These are phyloP conservation scores for Teratosphaeria destructans DNA, from an alignment of 2,329 filamentous ascomycete genomes.

Conservation along the genomic window DNA sequence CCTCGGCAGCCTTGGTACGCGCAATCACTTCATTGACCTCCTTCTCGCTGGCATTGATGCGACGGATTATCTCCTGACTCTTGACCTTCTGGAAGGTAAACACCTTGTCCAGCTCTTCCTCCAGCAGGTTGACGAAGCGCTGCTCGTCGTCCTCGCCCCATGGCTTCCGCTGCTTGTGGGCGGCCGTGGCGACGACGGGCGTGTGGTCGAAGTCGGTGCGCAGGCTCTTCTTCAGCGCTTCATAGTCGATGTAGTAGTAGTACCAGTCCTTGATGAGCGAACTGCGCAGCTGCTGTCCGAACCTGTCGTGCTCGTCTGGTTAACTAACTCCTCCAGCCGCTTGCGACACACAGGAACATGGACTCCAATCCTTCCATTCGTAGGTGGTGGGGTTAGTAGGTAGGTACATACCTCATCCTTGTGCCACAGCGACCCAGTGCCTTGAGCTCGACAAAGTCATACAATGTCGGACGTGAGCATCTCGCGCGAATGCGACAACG, in stretches of 20 bases:
- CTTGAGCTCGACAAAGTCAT: background rate
- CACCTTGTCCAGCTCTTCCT: constrained; percentile 91
- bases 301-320: constrained; percentile 41
- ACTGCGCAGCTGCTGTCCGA: constrained; percentile 91
- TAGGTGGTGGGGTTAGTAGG: too few species aligned
- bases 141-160: constrained; percentile 93
- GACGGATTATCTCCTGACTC: constrained; percentile 84
- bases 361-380: too few species aligned
- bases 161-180: constrained; percentile 39
- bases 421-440: background rate
- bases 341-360: background rate
- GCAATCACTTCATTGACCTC: constrained; percentile 83
- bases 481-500: background rate
- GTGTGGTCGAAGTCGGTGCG: constrained; percentile 57
- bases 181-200: constrained; percentile 31
- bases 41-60: constrained; percentile 77
- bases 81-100: constrained; percentile 97
- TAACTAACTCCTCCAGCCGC: background rate
- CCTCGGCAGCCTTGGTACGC: constrained; percentile 46
- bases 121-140: constrained; percentile 74
- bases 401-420: background rate
- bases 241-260: constrained; percentile 98
- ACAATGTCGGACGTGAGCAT: background rate
- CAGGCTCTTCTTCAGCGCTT: constrained; percentile 78
- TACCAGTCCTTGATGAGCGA: constrained; percentile 95